Base-by-base conservation (phyloP, 768 basidiomycete genomes). In the Suillus subaureus region DNA sequence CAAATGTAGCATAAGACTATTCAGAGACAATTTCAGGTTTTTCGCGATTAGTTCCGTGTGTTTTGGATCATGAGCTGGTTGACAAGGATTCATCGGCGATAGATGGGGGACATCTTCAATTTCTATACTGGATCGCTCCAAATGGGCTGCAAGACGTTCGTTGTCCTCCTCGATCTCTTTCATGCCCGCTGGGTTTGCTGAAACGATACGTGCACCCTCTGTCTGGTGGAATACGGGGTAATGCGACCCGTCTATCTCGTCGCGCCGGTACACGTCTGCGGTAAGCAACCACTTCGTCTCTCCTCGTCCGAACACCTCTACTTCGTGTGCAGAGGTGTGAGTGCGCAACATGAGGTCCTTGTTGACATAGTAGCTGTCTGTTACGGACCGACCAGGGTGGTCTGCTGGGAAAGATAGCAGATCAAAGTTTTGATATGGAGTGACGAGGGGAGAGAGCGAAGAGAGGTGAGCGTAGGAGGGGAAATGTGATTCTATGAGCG, bases 201-300 rank as follows among this genome's bases (percentile, higher is more conserved):
- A 78, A 75, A 95, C 94, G 63, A 98, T 88, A 39, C 88, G 81
- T 15, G 96, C 94, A 37, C 97, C 97, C 75, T 99, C 97, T 79
- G 97, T 94, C 79, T 99, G 97, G 78, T 99, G 97, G 74, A 99
- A 99, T 43, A 97, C 93, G 6, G 97, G 97, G 76, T 98, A 97
- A 75, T 99, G 97, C 11, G 92, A 93, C 15, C 87, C 85, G 80
- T 99, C 97, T 67, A 99, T 99, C 79, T 99, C 97, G 84, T 99
- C 97, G 71, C 97, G 88, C 60, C 97, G 81, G 78, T 99, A 99
- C 61, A 99, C 97, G 80, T 99, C 97, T 37, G 97, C 96, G 11
- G 95, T 92, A 28, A 99, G 82, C 39, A 99, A 82, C 93, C 96
- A 99, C 62, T 85, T 85, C 26, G 90, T 88, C 68, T 90, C 82